Percentiles rank a stretch among this genome's conserved stretches.
Evolutionary conservation across 2,329 filamentous ascomycete species (phyloP).

Genomic region (Fusarium coicis): DNA sequence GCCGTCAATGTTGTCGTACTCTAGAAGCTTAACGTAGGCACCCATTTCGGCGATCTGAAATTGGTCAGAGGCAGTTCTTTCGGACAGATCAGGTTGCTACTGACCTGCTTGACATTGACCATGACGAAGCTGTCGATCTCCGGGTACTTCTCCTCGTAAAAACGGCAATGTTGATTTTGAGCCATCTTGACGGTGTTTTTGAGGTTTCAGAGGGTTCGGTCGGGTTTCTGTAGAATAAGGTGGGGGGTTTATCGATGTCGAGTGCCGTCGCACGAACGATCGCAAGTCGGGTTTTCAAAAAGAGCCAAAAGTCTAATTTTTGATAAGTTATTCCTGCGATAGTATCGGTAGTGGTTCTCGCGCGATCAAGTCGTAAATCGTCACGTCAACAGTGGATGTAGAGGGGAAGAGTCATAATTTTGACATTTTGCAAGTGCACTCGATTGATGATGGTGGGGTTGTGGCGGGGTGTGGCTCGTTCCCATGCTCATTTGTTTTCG

Average conservation of each 20-base stretch:
- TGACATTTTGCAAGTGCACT: slow-evolving; percentile 53
- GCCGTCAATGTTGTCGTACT: slow-evolving; percentile 99
- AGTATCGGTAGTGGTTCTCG: slow-evolving; percentile 22
- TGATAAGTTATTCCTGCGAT: background rate
- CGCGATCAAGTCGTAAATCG: slow-evolving; percentile 40
- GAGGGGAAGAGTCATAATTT: slow-evolving; percentile 56
- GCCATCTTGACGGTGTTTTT: slow-evolving; percentile 77
- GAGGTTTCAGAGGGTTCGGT: slow-evolving; percentile 37
- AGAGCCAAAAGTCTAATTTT: slow-evolving; percentile 18
- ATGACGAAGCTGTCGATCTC: slow-evolving; percentile 99
- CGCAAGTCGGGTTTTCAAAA: slow-evolving; percentile 32
- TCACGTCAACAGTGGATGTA: slow-evolving; percentile 35
- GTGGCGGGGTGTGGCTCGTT: slow-evolving; percentile 52
- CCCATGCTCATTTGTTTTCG: background rate
- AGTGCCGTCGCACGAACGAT: slow-evolving; percentile 40
- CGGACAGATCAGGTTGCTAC: slow-evolving; percentile 42
- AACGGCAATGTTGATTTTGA: slow-evolving; percentile 89
- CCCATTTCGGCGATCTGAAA: slow-evolving; percentile 97
- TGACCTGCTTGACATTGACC: slow-evolving; percentile 98
- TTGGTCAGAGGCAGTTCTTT: slow-evolving; percentile 33
- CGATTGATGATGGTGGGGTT: slow-evolving; percentile 52
- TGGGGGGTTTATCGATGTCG: slow-evolving; percentile 46
- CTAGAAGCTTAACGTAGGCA: slow-evolving; percentile 98
- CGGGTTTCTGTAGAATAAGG: slow-evolving; percentile 40
- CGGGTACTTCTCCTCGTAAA: slow-evolving; percentile 93